Base-by-base conservation (phyloP, 768 basidiomycete species). In the Phaeolepiota aurea region DNA sequence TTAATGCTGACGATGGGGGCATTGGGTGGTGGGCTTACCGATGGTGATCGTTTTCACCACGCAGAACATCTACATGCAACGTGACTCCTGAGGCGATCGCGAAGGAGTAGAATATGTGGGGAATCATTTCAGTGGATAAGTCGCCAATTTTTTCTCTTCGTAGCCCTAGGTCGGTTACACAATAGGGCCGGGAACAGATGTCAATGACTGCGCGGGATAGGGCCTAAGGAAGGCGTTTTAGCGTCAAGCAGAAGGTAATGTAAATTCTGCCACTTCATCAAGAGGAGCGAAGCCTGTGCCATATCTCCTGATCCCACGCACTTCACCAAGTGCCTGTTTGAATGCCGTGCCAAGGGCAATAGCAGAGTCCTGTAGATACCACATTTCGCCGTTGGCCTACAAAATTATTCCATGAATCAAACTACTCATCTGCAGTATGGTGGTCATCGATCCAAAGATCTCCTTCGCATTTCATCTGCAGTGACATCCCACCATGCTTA, bases 381-480 rank as follows among this genome's bases (percentile, higher is more conserved):
- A 41, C 20, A 43, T 45, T 15, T 37, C 41, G 38, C 47, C 32
- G 22, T 55, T 48, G 56, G 48, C 38, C 23, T 34, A n/a, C 21
- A 16, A 20, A 38, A 32, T 38, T 5, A 34, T n/a, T n/a, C n/a
- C n/a, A n/a, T 19, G 32, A 36, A 4, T 25, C 20, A 31, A 11
- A 22, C 20, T 37, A 80, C 83, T 81, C 78, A 87, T 99, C 96
- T 75, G 94, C 90, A 35, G 93, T 90, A 64, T 99, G 96, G 54
- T 98, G 96, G 64, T 99, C 96, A 63, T 99, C 96, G 44, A 98
- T 96, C 77, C 84, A 88, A 5, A 98, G 72, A 59, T 99, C 96
- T 30, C 96, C 96, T 55, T 87, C 80, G 62, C 92, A 97, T 51
- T 85, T 83, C 66, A 99, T 74, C 14, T 74, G 78, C 46, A 99